These are phyloP conservation scores for Nicotiana noctiflora DNA, from an alignment of 257 asterid species.

Conservation along the genomic window DNA sequence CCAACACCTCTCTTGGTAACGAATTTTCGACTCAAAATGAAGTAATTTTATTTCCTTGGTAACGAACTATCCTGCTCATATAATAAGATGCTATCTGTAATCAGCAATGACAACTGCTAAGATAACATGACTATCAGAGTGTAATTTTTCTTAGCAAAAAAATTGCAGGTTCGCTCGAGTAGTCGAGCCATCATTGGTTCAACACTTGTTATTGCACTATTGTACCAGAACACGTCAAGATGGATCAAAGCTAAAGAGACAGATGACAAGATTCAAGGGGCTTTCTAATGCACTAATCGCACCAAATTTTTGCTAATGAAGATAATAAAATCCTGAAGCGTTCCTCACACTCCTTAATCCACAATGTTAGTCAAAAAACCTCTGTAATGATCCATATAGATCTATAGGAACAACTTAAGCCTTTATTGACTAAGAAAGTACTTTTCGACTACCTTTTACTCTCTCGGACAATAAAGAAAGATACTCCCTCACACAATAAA, in stretches of 20 bases:
- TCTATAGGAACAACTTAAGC: neutral
- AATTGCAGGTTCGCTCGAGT: neutral
- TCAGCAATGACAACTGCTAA: neutral
- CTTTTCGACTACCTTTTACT: neutral
- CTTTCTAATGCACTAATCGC: neutral
- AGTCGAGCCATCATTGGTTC: neutral
- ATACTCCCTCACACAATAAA: too few relatives aligned
- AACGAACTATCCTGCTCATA: neutral
- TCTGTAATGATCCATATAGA: neutral
- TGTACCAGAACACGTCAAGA: neutral
- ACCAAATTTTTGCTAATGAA: neutral
- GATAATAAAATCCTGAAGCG: neutral
- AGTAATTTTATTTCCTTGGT: neutral
- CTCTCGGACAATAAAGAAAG: neutral
- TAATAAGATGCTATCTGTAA: neutral
- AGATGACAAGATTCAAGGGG: neutral
- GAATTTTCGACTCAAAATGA: neutral
- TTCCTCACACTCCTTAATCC: neutral
- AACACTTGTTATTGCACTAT: neutral
- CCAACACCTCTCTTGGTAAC: too few relatives aligned
- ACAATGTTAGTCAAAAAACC: neutral
- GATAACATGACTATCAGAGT: neutral
- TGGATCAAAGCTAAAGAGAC: neutral
- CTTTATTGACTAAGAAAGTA: neutral
- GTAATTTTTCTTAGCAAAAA: neutral